Evolutionary conservation across 2,329 filamentous ascomycete genomes (phyloP).

Genomic region (Beauveria rudraprayagi): DNA sequence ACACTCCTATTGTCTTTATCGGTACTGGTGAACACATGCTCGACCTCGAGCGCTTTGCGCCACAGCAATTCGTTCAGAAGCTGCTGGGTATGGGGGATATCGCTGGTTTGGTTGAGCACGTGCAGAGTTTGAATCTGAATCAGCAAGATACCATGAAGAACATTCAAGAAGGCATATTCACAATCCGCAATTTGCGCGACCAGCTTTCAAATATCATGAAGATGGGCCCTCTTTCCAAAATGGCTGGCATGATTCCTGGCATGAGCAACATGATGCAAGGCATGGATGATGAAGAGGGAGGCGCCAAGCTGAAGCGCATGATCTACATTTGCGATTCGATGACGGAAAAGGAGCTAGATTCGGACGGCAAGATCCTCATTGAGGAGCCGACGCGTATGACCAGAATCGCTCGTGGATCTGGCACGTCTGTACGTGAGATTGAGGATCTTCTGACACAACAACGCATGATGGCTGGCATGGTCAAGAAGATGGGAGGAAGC

Average conservation of each 20-base stretch:
- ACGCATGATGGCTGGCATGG: constrained; percentile 98
- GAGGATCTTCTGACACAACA: constrained; percentile 97
- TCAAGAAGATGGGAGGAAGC: constrained; percentile 96
- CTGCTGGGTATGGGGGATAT: constrained; percentile 96
- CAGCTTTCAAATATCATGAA: constrained; percentile 99
- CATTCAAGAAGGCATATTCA: constrained; percentile 94
- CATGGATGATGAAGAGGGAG: constrained; percentile 96
- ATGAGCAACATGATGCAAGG: constrained; percentile 89
- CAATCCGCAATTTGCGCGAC: constrained; percentile 85
- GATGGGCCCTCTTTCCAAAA: constrained; percentile 95
- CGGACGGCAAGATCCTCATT: constrained; percentile 88
- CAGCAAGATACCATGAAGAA: constrained; percentile 99
- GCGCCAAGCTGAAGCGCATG: constrained; percentile 90
- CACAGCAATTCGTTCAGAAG: constrained; percentile 88
- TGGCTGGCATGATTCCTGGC: constrained; percentile 97
- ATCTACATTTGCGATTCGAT: constrained; percentile 98
- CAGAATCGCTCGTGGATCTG: constrained; percentile 79
- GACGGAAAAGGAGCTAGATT: constrained; percentile 92
- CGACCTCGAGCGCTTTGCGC: constrained; percentile 86
- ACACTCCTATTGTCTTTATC: constrained; percentile 95
- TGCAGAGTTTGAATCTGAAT: constrained; percentile 89
- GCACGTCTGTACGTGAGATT: constrained; percentile 84
- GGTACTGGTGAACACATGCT: constrained; percentile 97
- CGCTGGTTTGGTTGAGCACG: constrained; percentile 88
- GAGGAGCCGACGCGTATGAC: constrained; percentile 92